phyloP scores from a whole-genome alignment of 495 filamentous ascomycete genomes.

The Acidiella bohemica region DNA sequence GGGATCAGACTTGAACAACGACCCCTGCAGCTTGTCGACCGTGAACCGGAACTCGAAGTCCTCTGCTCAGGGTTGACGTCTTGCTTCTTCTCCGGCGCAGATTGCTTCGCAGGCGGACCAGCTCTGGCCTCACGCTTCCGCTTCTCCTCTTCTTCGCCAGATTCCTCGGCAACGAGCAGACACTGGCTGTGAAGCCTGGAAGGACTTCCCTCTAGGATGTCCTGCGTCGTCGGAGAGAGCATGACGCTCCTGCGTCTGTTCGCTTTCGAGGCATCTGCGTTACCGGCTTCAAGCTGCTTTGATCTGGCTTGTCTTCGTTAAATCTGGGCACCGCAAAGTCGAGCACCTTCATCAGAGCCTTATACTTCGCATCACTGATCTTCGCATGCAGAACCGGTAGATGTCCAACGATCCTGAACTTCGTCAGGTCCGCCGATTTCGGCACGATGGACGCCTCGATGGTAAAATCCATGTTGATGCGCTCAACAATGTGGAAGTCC shows the following conservation, averaged over 20 bases:
- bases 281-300: constrained; percentile 1
- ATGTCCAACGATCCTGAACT: constrained; percentile 78
- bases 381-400: constrained; percentile 84
- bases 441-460: constrained; percentile 88
- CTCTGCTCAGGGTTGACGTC: constrained; percentile 65
- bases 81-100: constrained; percentile 39
- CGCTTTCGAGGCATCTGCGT: constrained; percentile 13
- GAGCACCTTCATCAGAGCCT: constrained; percentile 86
- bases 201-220: constrained; percentile 44
- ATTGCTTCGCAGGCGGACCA: constrained; percentile 29
- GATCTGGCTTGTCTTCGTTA: constrained; percentile 29
- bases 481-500: constrained; percentile 81
- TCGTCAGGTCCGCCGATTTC: constrained; percentile 85
- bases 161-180: constrained; percentile 66
- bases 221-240: constrained; percentile 21
- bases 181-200: constrained; percentile 50
- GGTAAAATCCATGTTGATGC: constrained; percentile 91
- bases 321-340: constrained; percentile 89
- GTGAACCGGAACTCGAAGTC: constrained; percentile 88
- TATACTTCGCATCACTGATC: constrained; percentile 90
- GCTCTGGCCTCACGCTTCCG: constrained; percentile 32
- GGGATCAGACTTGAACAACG: constrained; percentile 74
- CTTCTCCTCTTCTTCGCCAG: constrained; percentile 43
- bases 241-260: constrained; percentile 16
- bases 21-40: constrained; percentile 83